Evolutionary conservation across 1,284 basidiomycete species (phyloP).

Genomic region (Ceratobasidium sp.): DNA sequence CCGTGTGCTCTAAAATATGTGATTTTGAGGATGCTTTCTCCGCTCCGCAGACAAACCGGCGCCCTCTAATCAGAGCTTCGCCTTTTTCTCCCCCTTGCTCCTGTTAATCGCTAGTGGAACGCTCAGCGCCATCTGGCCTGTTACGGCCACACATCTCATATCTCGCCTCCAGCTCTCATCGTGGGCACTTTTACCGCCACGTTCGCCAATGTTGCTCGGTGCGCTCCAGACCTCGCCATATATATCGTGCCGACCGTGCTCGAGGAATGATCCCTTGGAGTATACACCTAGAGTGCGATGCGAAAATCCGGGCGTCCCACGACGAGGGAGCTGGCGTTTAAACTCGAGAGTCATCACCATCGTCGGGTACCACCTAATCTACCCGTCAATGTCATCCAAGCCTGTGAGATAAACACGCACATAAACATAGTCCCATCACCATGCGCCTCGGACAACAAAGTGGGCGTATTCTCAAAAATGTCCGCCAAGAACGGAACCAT

Average conservation of each 20-base stretch:
- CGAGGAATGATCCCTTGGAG: slow-evolving; percentile 23
- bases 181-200: not conserved
- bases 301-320: slow-evolving; percentile 18
- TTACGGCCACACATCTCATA: slow-evolving; percentile 37
- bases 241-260: slow-evolving; percentile 35
- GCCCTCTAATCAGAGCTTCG: not conserved
- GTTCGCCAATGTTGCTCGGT: slow-evolving; percentile 32
- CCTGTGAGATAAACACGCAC: not conserved
- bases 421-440: slow-evolving; percentile 33
- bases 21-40: too few relatives aligned
- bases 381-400: not conserved
- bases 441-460: slow-evolving; percentile 54
- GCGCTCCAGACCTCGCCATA: slow-evolving; percentile 40
- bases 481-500: slow-evolving; percentile 65
- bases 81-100: slow-evolving; percentile 28
- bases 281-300: slow-evolving; percentile 31
- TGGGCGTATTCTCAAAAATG: slow-evolving; percentile 57
- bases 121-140: slow-evolving; percentile 38
- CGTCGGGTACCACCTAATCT: slow-evolving; percentile 65
- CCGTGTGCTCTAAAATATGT: not conserved
- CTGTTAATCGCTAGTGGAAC: slow-evolving; percentile 24
- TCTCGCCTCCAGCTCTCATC: slow-evolving; percentile 37
- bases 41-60: too few relatives aligned
- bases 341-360: slow-evolving; percentile 56
- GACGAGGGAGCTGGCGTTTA: slow-evolving; percentile 29